Base-by-base conservation (phyloP, 805 yeast genomes). In the Priceomyces castillae region DNA sequence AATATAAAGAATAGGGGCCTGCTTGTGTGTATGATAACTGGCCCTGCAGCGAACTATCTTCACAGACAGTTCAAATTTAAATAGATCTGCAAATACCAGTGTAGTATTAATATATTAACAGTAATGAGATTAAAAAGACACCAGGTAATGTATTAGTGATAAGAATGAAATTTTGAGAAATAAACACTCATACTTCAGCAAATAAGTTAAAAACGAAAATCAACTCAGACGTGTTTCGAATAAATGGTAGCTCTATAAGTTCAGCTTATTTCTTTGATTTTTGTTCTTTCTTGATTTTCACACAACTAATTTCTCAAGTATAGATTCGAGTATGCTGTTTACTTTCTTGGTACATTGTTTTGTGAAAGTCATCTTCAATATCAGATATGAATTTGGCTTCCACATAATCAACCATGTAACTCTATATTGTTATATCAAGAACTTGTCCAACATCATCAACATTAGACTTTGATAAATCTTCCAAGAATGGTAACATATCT, bases 381-480 rank as follows among this genome's bases (percentile, higher is more conserved):
- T 5, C 10, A 28, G 31, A n/a, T 11, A 28, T n/a, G 15, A 11
- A 12, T 28, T n/a, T 12, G 15, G 15, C 15, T 12, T 28, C 15
- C 31, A 11, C 10, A 12, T 28, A 28, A 12, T 11, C 12, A 28
- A n/a, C 15, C 12, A 9, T 9, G 15, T 28, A 28, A n/a, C 31
- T 38, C 41, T 56, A 75, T 41, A 77, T 56, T 51, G 80, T 79
- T 41, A 89, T 88, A 65, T 92, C 97, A 55, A 94, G 76, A 37
- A 92, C 92, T 50, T 83, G 65, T 30, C 90, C 82, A 28, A 94
- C 95, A 64, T 94, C 96, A 50, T 82, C 84, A 42, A 94, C 97
- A 37, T 74, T 74, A 9, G 73, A 61, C 50, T 75, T 68, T 5
- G 97, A 80, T 44, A 94, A 68, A 61, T 94, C 98, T 62, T 89